These are phyloP conservation scores for Populus ilicifolia DNA, from an alignment of 345 rosid species.

Conservation along the genomic window DNA sequence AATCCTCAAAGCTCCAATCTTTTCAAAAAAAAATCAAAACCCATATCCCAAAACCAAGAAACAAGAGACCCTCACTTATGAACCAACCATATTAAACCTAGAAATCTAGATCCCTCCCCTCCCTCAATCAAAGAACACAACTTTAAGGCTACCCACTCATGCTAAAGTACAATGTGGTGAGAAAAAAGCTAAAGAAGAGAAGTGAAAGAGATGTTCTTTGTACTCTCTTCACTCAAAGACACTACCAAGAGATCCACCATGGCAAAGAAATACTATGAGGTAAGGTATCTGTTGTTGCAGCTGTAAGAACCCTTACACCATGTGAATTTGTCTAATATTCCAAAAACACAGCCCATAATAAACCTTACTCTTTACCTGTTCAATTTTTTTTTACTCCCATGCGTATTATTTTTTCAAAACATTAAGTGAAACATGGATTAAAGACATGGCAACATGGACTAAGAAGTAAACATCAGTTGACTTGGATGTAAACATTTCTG, in stretches of 20 bases:
- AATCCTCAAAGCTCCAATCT: not conserved
- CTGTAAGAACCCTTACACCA: constrained; percentile 36
- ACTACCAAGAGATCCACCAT: constrained; percentile 24
- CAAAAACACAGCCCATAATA: constrained; percentile 6
- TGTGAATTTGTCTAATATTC: constrained; percentile 37
- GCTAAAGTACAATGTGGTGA: constrained; percentile 30
- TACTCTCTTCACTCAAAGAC: constrained; percentile 7
- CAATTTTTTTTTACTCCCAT: constrained; percentile 11
- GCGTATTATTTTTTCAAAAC: not conserved
- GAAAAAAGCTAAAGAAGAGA: constrained; percentile 20
- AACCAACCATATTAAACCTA: constrained; percentile 12
- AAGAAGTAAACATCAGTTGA: not conserved
- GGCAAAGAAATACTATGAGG: constrained; percentile 39
- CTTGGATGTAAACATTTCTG: not conserved
- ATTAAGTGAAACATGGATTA: not conserved
- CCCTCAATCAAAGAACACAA: constrained; percentile 8
- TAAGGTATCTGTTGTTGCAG: constrained; percentile 39
- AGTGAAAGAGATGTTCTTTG: constrained; percentile 6
- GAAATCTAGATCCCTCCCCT: constrained; percentile 22
- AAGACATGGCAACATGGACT: not conserved
- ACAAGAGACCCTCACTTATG: constrained; percentile 28
- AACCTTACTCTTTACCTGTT: constrained; percentile 17
- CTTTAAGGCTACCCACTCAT: constrained; percentile 28
- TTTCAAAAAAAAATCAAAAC: constrained; percentile 23
- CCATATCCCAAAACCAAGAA: constrained; percentile 48